Percentiles rank a stretch among this genome's conserved stretches.
Conservation (phyloP, 768 basidiomycete genomes). For the Russula vinacea region DNA sequence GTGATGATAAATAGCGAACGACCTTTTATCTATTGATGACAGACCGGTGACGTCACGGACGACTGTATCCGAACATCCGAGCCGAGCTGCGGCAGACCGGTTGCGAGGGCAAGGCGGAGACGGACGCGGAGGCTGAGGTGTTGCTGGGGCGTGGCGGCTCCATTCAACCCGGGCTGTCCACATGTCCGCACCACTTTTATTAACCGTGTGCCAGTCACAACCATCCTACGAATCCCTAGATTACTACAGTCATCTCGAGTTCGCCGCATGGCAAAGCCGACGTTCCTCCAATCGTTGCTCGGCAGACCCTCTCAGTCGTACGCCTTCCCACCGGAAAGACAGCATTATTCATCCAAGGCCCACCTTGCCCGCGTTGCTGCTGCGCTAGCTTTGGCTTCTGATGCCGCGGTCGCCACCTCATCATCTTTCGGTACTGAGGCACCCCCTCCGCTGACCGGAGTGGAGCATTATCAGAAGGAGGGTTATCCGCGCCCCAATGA, state of each 20-base stretch:
- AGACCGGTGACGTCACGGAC: not conserved
- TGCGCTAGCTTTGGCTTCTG: not conserved
- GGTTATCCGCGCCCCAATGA: not conserved
- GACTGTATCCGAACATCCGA: not conserved
- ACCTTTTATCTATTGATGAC: not conserved
- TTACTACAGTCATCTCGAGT: not conserved
- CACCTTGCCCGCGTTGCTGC: constrained; percentile 17
- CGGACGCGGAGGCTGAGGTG: not conserved
- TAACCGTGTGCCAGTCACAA: no score
- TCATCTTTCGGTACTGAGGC: not conserved
- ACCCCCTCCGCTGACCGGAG: not conserved
- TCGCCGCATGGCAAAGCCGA: constrained; percentile 28
- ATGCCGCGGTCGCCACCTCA: not conserved
- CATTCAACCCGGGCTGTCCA: not conserved
- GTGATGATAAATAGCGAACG: not conserved
- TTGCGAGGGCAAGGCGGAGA: not conserved
- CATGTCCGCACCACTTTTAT: no score
- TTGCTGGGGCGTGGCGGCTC: not conserved
- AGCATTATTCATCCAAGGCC: constrained; percentile 22
- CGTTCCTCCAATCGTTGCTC: constrained; percentile 26
- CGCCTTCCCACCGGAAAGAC: constrained; percentile 15
- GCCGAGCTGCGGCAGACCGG: not conserved
- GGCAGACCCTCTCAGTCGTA: constrained; percentile 25
- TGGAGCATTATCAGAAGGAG: not conserved
- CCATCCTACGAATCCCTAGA: no score